A percentile compares a stretch with the other conserved stretches of the same genome.
phyloP scores from a whole-genome alignment of 441 rosid genomes.

The Aleurites moluccanus region DNA sequence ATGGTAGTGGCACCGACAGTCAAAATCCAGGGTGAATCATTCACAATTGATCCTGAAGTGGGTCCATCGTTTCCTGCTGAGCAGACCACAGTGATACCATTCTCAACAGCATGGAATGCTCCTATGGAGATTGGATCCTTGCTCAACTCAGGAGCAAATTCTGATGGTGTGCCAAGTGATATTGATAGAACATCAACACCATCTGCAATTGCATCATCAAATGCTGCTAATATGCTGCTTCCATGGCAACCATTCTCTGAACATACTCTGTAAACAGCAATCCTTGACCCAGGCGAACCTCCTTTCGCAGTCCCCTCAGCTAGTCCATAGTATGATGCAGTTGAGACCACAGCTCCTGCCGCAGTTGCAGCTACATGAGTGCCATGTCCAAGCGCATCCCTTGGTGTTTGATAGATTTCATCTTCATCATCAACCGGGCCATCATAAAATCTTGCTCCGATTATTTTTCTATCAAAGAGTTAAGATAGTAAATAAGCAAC shows the following conservation, averaged over 20 bases:
- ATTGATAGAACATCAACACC: conserved; percentile 59
- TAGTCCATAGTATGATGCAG: conserved; percentile 38
- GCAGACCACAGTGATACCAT: conserved; percentile 72
- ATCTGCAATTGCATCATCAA: conserved; percentile 53
- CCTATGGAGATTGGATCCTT: conserved; percentile 77
- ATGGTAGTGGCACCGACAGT: conserved; percentile 84
- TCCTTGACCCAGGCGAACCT: conserved; percentile 42
- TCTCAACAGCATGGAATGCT: conserved; percentile 69
- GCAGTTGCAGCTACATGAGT: conserved; percentile 44
- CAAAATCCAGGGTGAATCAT: conserved; percentile 75
- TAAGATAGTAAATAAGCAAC: background rate
- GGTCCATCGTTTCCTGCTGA: conserved; percentile 88
- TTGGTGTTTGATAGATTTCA: conserved; percentile 29
- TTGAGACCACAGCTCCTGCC: conserved; percentile 37
- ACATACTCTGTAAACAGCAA: conserved; percentile 46
- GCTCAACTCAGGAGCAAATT: conserved; percentile 28
- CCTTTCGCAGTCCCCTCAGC: conserved; percentile 42
- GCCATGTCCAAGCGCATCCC: conserved; percentile 50
- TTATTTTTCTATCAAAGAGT: conserved; percentile 34
- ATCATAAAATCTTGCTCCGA: conserved; percentile 42
- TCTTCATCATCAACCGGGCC: conserved; percentile 16
- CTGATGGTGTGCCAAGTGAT: conserved; percentile 61
- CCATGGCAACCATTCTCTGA: conserved; percentile 34
- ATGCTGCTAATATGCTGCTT: conserved; percentile 40
- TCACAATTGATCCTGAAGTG: conserved; percentile 43